Conservation (phyloP, 768 basidiomycete genomes). For the Pholiota microspora region DNA sequence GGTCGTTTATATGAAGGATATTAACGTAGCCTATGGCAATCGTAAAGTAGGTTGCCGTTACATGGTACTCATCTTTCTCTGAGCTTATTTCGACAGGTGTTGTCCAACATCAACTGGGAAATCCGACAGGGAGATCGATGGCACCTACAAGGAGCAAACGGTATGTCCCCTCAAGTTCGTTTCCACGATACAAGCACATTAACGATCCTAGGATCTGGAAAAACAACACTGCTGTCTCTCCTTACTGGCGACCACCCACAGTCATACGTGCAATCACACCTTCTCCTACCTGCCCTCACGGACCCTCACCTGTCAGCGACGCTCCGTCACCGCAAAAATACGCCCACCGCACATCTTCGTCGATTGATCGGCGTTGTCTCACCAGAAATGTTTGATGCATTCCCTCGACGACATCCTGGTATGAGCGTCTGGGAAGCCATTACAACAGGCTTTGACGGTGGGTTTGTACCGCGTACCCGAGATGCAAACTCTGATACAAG, state of each 20-base stretch:
- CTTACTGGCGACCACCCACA: conserved; percentile 95
- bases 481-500: conserved; percentile 20
- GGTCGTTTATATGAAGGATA: conserved; percentile 61
- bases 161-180: conserved; percentile 32
- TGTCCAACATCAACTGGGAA: conserved; percentile 79
- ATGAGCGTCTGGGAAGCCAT: conserved; percentile 79
- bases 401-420: conserved; percentile 63
- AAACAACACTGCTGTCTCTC: conserved; percentile 88
- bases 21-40: conserved; percentile 70
- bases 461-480: conserved; percentile 52
- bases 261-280: conserved; percentile 72
- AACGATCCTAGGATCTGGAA: conserved; percentile 91
- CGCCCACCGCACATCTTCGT: conserved; percentile 68
- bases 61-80: not conserved
- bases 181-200: too few species aligned
- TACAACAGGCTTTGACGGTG: conserved; percentile 88
- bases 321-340: too few species aligned
- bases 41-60: conserved; percentile 57
- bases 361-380: conserved; percentile 75
- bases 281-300: conserved; percentile 27
- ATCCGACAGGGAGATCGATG: conserved; percentile 81
- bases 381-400: conserved; percentile 90
- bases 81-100: conserved; percentile 44
- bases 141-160: conserved; percentile 90
- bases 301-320: conserved; percentile 50